phyloP scores from a whole-genome alignment of 2,329 filamentous ascomycete genomes.

The Monosporascus cannonballus region DNA sequence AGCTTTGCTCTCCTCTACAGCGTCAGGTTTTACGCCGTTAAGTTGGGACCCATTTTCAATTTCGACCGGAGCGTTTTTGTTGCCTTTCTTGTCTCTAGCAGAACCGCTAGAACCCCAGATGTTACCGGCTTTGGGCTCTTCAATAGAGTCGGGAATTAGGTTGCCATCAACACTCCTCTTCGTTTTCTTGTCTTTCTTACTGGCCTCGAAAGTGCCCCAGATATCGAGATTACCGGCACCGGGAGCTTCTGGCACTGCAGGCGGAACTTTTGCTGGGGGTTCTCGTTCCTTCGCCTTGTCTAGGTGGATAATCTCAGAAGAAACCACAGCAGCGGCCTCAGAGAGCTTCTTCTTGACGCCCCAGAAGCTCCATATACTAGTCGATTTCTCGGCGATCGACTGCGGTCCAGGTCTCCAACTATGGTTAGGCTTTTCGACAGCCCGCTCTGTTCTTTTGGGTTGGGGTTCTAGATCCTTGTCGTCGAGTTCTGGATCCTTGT shows the following conservation, averaged over 20 bases:
- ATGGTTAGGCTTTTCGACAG: slow-evolving; percentile 14
- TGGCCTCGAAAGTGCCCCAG: slow-evolving; percentile 11
- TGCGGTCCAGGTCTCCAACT: neutral
- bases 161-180: slow-evolving; percentile 23
- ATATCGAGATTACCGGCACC: slow-evolving; percentile 14
- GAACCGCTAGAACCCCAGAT: slow-evolving; percentile 28
- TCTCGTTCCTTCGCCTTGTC: slow-evolving; percentile 13
- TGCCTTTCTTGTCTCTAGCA: slow-evolving; percentile 45
- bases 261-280: slow-evolving; percentile 6
- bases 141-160: slow-evolving; percentile 34
- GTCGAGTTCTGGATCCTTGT: slow-evolving; percentile 10
- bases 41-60: slow-evolving; percentile 39
- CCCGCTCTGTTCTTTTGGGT: slow-evolving; percentile 33
- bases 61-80: slow-evolving; percentile 43
- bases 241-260: slow-evolving; percentile 12
- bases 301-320: slow-evolving; percentile 14
- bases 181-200: slow-evolving; percentile 16
- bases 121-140: slow-evolving; percentile 36
- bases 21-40: slow-evolving; percentile 40
- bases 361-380: slow-evolving; percentile 15
- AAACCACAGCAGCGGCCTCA: slow-evolving; percentile 7
- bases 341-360: slow-evolving; percentile 29
- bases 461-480: no score
- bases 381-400: slow-evolving; percentile 4
- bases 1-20: slow-evolving; percentile 37